Evolutionary conservation across 208 protist species (phyloP), one percentile per base, ranked within the genome.

Genomic region (Polymyxa betae): DNA sequence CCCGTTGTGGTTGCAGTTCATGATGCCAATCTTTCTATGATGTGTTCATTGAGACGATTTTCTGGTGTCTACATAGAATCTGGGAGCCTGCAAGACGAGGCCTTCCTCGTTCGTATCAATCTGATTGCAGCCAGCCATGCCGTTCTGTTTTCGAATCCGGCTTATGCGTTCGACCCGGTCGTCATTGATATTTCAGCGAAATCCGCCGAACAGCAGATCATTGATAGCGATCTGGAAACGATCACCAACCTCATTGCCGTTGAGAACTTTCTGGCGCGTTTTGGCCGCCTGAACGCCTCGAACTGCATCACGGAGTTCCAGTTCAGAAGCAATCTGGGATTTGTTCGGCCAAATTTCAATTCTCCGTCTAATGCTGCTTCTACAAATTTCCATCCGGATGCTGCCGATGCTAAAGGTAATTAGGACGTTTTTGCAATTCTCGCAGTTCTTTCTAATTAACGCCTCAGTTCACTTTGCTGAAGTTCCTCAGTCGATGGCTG

Each of bases 341-440:
- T 82, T n/a, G 16, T 82, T 5, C n/a, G 72, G 5, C 72, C 72
- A 35, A 82, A 82, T 20, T 43, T 82, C 35, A 35, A 82, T 5
- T 35, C 5, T 35, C 16, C n/a, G 72, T 45, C 72, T n/a, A 43
- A 5, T 82, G 5, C 72, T n/a, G n/a, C 72, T 82, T 40, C 5
- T 35, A 35, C 72, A 82, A 82, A 35, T 16, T 82, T 82, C 72
- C 10, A 43, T 43, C n/a, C 35, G 5, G 72, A 35, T 43, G 72
- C 72, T 38, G 72, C 72, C n/a, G 72, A 82, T 43, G 72, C 72
- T 20, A 82, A 82, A 82, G 72, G 72, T 82, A 43, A 82, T 40
- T 35, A 35, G 35, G 35, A 5, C 72, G 72, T 43, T 35, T 82
- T 82, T 43, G 5, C n/a, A 45, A 35, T 5, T 43, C n/a, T 82